phyloP scores from a whole-genome alignment of 129 eudicot species.

The Scalesia atractyloides region DNA sequence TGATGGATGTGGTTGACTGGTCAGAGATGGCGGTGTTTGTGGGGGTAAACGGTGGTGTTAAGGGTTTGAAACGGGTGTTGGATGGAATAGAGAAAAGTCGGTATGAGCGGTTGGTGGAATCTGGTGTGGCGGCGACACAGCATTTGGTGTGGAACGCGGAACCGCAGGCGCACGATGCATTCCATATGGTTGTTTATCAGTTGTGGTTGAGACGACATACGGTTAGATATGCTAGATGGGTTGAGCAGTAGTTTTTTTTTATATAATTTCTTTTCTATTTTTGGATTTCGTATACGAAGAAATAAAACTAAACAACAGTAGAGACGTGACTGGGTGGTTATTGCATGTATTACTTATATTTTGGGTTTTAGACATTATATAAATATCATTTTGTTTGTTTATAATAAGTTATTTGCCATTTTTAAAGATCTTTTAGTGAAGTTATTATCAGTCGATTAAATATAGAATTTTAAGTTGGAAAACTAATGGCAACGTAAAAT shows the following conservation, averaged over 20 bases:
- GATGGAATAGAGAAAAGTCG: constrained; percentile 37
- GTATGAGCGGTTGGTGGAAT: constrained; percentile 63
- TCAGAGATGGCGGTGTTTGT: constrained; percentile 65
- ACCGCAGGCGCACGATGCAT: constrained; percentile 89
- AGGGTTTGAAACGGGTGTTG: constrained; percentile 51
- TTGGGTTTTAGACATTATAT: neutral
- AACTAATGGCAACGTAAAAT: no score
- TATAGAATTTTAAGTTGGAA: no score
- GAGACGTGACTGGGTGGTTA: constrained; percentile 13
- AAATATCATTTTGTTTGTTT: neutral
- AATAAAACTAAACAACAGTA: neutral
- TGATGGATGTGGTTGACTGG: constrained; percentile 90
- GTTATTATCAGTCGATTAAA: no score
- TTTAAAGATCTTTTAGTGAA: no score
- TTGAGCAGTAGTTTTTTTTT: constrained; percentile 13
- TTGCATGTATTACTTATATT: neutral
- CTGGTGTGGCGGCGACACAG: constrained; percentile 65
- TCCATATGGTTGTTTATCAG: constrained; percentile 91
- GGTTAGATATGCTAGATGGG: constrained; percentile 68
- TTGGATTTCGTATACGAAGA: neutral
- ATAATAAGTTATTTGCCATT: neutral
- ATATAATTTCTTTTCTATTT: neutral
- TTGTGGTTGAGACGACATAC: constrained; percentile 91
- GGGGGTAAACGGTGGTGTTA: constrained; percentile 45
- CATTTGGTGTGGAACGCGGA: constrained; percentile 79